These are phyloP conservation scores for Ceriops zippeliana DNA, from an alignment of 345 rosid species.

Conservation along the genomic window DNA sequence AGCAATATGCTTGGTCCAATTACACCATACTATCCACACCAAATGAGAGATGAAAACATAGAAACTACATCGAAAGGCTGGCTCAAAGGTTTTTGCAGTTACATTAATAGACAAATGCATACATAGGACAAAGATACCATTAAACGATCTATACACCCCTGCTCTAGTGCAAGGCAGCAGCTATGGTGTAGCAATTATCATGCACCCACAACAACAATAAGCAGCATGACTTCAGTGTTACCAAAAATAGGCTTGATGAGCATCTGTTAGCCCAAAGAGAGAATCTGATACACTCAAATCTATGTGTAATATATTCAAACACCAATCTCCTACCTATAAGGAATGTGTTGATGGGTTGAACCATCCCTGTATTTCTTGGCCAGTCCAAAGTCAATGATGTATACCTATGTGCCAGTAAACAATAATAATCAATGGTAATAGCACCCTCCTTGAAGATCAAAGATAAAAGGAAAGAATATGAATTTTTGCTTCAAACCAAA, in stretches of 20 bases:
- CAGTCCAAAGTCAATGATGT: slow-evolving; percentile 82
- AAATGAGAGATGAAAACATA: too few species aligned
- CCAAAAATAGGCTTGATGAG: neutral
- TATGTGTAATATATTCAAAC: neutral
- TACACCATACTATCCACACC: too few species aligned
- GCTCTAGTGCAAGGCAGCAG: too few species aligned
- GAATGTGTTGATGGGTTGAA: slow-evolving; percentile 82
- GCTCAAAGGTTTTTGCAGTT: too few species aligned
- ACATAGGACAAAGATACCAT: too few species aligned
- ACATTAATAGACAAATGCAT: too few species aligned
- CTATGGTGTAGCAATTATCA: too few species aligned
- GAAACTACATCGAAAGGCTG: too few species aligned
- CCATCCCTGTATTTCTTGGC: slow-evolving; percentile 86
- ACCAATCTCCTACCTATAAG: slow-evolving; percentile 52
- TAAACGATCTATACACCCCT: too few species aligned
- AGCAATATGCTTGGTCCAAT: neutral
- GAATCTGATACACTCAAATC: neutral
- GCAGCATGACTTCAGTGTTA: too few species aligned
- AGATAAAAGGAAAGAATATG: neutral
- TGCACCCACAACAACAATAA: too few species aligned
- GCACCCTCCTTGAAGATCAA: neutral
- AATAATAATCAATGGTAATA: neutral
- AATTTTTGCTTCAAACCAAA: slow-evolving; percentile 14
- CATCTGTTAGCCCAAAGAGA: neutral
- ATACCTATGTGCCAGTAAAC: slow-evolving; percentile 45